Evolutionary conservation across 805 yeast species (phyloP), one percentile per base, ranked within the genome.

Genomic region (Clavispora santaluciae): DNA sequence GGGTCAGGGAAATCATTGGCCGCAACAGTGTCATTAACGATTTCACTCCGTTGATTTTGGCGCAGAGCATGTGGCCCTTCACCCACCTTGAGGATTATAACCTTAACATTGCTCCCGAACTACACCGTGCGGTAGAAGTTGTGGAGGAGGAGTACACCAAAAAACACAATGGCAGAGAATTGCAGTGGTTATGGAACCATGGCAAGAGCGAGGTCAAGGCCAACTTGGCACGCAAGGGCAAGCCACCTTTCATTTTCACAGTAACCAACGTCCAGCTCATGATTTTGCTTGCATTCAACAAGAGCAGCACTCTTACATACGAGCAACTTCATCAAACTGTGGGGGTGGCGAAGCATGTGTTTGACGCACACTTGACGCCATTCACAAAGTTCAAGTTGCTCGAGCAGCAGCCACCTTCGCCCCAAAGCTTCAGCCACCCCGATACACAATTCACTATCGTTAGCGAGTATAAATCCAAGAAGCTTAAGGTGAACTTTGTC

Each of bases 181-280:
- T 93, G 53, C 85, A 86, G 57, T 93, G 99, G 99, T 75, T 91
- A 44, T 93, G 97, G 97, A 84, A 88, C 54, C 79, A 87, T 58
- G 87, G 95, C 35, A 84, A 91, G 61, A 93, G 95, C 45, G 99
- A 93, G 60, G 65, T 93, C 42, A 86, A 83, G 62, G 95, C 95
- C 9, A 85, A 87, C 57, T 74, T 89, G 47, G 77, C 91, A 5
- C 82, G 83, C 51, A 81, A 84, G 26, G 90, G 90, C 6, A 83
- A 81, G 57, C 84, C 90, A 4, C 89, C 95, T 36, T 86, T 83
- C 56, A 69, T 74, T 17, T 83, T 95, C 56, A 83, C 85, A 3
- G 88, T 88, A 33, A 84, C 96, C 5, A 73, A 87, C 42, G 85
- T 81, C 50, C 99, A 93, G 63, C 80, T 90, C 75, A 81, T 95